phyloP scores from a whole-genome alignment of 2,329 filamentous ascomycete species.

The Bipolaris oryzae region DNA sequence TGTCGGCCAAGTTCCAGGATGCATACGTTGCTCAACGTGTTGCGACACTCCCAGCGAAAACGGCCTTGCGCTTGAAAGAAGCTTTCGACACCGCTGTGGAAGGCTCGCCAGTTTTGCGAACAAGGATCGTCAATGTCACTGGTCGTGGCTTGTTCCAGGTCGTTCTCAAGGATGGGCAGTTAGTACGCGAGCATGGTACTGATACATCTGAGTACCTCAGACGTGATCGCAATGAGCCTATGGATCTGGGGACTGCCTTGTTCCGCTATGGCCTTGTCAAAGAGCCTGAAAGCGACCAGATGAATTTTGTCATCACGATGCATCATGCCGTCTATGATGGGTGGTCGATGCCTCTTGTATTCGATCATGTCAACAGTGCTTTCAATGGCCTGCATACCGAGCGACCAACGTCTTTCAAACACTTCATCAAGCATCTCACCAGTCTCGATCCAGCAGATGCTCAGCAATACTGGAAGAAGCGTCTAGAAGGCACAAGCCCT shows the following conservation, averaged over 20 bases:
- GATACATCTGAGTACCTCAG: conserved; percentile 44
- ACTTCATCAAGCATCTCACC: conserved; percentile 58
- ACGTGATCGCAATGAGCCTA: conserved; percentile 40
- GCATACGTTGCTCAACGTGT: conserved; percentile 50
- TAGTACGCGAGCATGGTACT: conserved; percentile 38
- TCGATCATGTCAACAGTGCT: conserved; percentile 43
- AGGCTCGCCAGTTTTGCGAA: conserved; percentile 48
- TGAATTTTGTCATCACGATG: conserved; percentile 57
- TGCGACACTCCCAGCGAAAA: conserved; percentile 39
- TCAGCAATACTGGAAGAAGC: conserved; percentile 56
- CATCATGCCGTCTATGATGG: conserved; percentile 62
- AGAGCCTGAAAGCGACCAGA: conserved; percentile 25
- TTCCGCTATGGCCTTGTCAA: conserved; percentile 48
- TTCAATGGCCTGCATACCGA: conserved; percentile 36
- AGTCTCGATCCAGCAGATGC: conserved; percentile 50
- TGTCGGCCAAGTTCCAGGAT: conserved; percentile 46
- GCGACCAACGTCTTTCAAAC: conserved; percentile 49
- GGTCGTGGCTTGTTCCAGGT: conserved; percentile 49
- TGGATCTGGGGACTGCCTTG: conserved; percentile 50
- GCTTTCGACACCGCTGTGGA: conserved; percentile 47
- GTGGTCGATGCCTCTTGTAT: conserved; percentile 48
- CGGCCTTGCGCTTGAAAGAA: conserved; percentile 38
- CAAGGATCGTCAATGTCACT: conserved; percentile 47
- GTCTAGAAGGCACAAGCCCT: conserved; percentile 54
- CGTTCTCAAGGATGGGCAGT: conserved; percentile 39